Evolutionary conservation across 495 filamentous ascomycete species (phyloP).

Genomic region (Trypethelium eluteriae): DNA sequence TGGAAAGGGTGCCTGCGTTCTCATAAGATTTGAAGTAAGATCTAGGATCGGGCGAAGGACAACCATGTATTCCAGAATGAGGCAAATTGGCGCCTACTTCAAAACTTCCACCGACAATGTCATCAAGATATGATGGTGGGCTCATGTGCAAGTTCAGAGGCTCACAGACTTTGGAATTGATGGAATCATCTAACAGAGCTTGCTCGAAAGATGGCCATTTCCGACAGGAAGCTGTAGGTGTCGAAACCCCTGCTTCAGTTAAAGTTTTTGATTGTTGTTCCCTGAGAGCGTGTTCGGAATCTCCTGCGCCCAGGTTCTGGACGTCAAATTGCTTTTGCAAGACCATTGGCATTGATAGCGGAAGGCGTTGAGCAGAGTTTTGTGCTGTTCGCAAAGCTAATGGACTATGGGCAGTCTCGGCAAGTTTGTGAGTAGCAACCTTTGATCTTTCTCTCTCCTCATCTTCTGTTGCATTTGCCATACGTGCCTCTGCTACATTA

Average conservation of each 20-base stretch:
- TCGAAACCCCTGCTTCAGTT: neutral
- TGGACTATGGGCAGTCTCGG: neutral
- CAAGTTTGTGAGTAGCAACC: too few species aligned
- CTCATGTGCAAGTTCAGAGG: neutral
- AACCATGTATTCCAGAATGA: neutral
- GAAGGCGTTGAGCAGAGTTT: neutral
- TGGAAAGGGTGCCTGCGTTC: neutral
- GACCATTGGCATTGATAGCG: neutral
- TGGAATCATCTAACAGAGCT: neutral
- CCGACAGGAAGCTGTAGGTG: neutral
- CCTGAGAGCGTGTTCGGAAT: neutral
- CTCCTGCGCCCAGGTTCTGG: neutral
- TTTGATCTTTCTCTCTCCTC: too few species aligned
- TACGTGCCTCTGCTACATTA: neutral
- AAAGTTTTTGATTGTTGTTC: neutral
- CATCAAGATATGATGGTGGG: neutral
- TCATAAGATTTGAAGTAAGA: neutral
- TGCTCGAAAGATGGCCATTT: neutral
- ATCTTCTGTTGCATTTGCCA: too few species aligned
- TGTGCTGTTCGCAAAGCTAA: neutral
- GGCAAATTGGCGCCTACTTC: neutral
- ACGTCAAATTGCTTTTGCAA: neutral
- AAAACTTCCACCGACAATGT: neutral
- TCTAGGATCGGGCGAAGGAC: neutral
- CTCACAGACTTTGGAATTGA: neutral